Base-by-base conservation (phyloP, 1,139 yeast species). In the Taiozyma sp. region DNA sequence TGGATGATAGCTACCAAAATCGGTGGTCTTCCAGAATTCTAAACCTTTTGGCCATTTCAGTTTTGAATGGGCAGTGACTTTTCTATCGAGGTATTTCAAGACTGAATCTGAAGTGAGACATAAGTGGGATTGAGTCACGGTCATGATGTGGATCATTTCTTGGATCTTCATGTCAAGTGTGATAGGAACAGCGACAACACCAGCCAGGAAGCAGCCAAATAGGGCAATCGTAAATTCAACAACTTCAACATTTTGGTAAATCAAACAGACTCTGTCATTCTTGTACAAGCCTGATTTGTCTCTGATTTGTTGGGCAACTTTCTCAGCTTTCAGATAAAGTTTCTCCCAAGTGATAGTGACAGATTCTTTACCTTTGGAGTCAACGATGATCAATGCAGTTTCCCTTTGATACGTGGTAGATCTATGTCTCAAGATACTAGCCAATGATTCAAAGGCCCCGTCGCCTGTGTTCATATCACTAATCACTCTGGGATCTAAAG, bases 151-250 rank as follows among this genome's bases (percentile, higher is more conserved):
- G 23, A 83, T 75, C 49, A 89, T 83, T 58, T 90, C 96, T 49
- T 73, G 73, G 43, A 84, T 63, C 27, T 82, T 77, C 14, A 81
- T 75, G 49, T 87, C 87, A 48, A 91, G 86, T 49, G 88, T 87
- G 44, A 91, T 81, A 0, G 99, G 99, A 12, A 95, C 95, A 0
- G 98, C 98, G 1, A 95, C 92, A 41, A 90, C 88, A 1, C 96
- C 97, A 0, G 97, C 96, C 57, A 93, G 73, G 61, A 93, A 90
- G 65, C 98, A 92, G 3, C 97, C 99, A 65, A 90, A 79, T 19
- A 95, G 68, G 0, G 98, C 96, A 1, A 88, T 81, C 0, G 88
- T 81, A 65, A 92, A 92, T 59, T 93, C 98, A 19, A 87, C 77
- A 1, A 90, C 83, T 66, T 95, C 99, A 34, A 80, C 80, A 55